Base-by-base conservation (phyloP, 345 rosid genomes). In the Psidium guajava region DNA sequence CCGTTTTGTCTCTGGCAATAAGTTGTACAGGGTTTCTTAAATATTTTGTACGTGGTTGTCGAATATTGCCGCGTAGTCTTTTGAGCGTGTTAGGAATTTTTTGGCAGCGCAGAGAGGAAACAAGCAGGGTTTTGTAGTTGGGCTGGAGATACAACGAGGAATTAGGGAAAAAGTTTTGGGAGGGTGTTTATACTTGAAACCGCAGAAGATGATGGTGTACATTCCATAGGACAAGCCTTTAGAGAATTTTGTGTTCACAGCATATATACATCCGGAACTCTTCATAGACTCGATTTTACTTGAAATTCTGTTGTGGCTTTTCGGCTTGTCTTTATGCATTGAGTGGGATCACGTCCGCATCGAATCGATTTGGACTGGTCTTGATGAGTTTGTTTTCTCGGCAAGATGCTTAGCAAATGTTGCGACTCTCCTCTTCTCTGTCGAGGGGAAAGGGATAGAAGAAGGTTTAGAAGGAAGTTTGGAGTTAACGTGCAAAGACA, bases 1-100 rank as follows among this genome's bases (percentile, higher is more conserved):
- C 44, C 6, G 11, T 64, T 61, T 32, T 69, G 77, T 32, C 77
- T 69, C 3, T 22, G 77, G 15, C n/a, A 20, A 52, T 32, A 9
- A 54, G 55, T 21, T 84, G 86, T 69, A 74, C 82, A 84, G 86
- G 59, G 54, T 84, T 36, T 24, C n/a, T 75, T 52, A 53, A 27
- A 21, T 28, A 22, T 44, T 77, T 84, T 73, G 55, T 90, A 22
- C 86, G 84, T 74, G 88, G 85, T 47, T 84, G 87, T n/a, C 84
- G 83, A 83, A 25, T 69, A 69, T 69, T 22, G 77, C 44, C 12
- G 21, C 44, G 7, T 64, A 28, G 18, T 32, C 77, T 69, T 69
- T 69, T 69, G 77, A 69, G 77, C 47, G 12, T 15, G 2, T 50
- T 59, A 21, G 83, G 58, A 2, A 18, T 18, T 61, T 83, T 86